Evolutionary conservation across 1,284 basidiomycete species (phyloP).

Genomic region (Apiotrichum montevideense): DNA sequence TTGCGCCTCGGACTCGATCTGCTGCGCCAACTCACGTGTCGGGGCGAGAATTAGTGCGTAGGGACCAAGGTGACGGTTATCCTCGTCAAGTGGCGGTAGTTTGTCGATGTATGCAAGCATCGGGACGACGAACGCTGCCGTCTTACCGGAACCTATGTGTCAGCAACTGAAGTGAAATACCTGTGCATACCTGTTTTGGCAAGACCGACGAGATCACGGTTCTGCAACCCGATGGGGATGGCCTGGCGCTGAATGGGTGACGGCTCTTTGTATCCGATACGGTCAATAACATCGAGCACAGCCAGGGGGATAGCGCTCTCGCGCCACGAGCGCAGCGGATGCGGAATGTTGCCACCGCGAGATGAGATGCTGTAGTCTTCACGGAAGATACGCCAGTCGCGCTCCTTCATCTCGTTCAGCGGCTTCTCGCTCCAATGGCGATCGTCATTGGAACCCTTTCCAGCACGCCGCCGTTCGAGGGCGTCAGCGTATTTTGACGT

Average conservation of each 20-base stretch:
- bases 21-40: slow-evolving; percentile 92
- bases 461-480: slow-evolving; percentile 73
- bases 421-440: slow-evolving; percentile 98
- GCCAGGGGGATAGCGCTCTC: slow-evolving; percentile 76
- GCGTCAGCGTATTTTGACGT: slow-evolving; percentile 53
- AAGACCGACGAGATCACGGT: slow-evolving; percentile 94
- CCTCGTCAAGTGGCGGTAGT: slow-evolving; percentile 77
- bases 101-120: slow-evolving; percentile 91
- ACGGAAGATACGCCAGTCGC: slow-evolving; percentile 98
- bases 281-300: slow-evolving; percentile 77
- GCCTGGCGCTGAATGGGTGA: slow-evolving; percentile 96
- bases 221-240: slow-evolving; percentile 93
- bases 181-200: slow-evolving; percentile 68
- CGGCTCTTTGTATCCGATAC: slow-evolving; percentile 93
- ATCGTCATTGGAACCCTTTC: slow-evolving; percentile 75
- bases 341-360: slow-evolving; percentile 83
- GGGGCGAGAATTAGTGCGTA: slow-evolving; percentile 91
- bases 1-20: slow-evolving; percentile 86
- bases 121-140: slow-evolving; percentile 97
- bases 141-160: slow-evolving; percentile 83
- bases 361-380: slow-evolving; percentile 97
- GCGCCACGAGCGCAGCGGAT: slow-evolving; percentile 83
- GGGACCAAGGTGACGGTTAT: slow-evolving; percentile 86
- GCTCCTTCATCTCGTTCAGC: slow-evolving; percentile 87
- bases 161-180: slow-evolving; percentile 50